phyloP scores from a whole-genome alignment of 495 filamentous ascomycete genomes.

The Penicillium antarcticum region DNA sequence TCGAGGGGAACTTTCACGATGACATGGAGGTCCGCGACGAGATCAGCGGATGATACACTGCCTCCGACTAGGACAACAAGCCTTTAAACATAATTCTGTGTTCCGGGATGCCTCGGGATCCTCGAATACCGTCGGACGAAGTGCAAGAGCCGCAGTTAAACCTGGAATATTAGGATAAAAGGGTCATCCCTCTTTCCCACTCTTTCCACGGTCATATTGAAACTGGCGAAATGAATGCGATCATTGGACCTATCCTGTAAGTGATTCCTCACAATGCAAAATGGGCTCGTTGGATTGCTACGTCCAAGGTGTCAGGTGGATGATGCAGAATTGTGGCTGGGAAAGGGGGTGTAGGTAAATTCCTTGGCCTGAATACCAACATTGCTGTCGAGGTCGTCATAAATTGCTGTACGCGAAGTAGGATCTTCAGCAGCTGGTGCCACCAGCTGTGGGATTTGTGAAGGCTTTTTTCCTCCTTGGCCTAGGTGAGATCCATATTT shows the following conservation, averaged over 20 bases:
- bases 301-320: conserved; percentile 17
- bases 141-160: conserved; percentile 5
- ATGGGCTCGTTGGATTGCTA: conserved; percentile 24
- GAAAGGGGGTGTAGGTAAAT: conserved; percentile 29
- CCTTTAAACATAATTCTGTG: conserved; percentile 26
- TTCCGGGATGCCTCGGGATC: conserved; percentile 27
- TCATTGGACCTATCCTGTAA: conserved; percentile 24
- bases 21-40: conserved; percentile 25
- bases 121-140: conserved; percentile 17
- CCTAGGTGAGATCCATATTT: conserved; percentile 56
- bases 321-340: conserved; percentile 16
- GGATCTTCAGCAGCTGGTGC: conserved; percentile 17
- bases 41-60: conserved; percentile 27
- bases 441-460: conserved; percentile 10
- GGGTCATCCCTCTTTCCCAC: conserved; percentile 33
- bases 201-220: conserved; percentile 28
- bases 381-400: conserved; percentile 28
- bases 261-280: conserved; percentile 19
- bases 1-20: conserved; percentile 20
- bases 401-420: conserved; percentile 23
- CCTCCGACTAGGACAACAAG: conserved; percentile 29
- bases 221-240: conserved; percentile 18
- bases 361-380: conserved; percentile 26
- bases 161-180: conserved; percentile 55
- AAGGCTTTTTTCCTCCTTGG: conserved; percentile 41